Base-by-base conservation (phyloP, 495 filamentous ascomycete species). In the Lophium mytilinum region DNA sequence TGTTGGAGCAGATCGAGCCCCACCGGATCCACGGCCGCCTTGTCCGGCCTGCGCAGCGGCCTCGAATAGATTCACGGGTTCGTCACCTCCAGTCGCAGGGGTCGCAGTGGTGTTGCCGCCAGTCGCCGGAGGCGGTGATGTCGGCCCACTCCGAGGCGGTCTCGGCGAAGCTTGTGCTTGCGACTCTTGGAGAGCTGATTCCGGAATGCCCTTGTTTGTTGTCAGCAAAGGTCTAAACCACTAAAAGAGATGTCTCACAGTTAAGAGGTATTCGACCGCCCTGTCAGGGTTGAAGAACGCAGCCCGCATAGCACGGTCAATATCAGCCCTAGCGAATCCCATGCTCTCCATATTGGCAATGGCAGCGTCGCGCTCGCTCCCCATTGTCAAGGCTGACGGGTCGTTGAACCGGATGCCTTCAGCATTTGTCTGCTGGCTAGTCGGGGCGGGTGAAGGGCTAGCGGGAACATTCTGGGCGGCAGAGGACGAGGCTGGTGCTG, bases 221-320 rank as follows among this genome's bases (percentile, higher is more conserved):
- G 24, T 64, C 57, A 65, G 57, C 47, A 21, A 30, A 7, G 19
- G 45, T 9, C 7, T 33, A 4, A 1, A 12, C 49, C 21, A 51
- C n/a, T 36, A 55, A 34, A 60, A 24, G 30, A n/a, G n/a, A 39
- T 55, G 9, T 75, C 89, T 73, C 72, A 95, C 90, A 55, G 73
- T 94, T 60, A 98, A 70, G 4, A 98, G 80, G 64, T 96, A 98
- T 69, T 98, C 93, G 37, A 98, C 90, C 33, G 93, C 93, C 71
- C 93, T 89, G 65, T 98, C 91, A 3, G 92, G 90, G 75, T 97
- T 98, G 76, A 83, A 93, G 71, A 86, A 98, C 6, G 93, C 93
- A 62, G 93, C 93, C 59, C 93, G 85, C 85, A 98, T 92, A 39
- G 93, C 93, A 57, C 85, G 83, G 57, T 95, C 89, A 58, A 95